Conservation (phyloP, 331 rosid genomes). For the Arachis monticola region DNA sequence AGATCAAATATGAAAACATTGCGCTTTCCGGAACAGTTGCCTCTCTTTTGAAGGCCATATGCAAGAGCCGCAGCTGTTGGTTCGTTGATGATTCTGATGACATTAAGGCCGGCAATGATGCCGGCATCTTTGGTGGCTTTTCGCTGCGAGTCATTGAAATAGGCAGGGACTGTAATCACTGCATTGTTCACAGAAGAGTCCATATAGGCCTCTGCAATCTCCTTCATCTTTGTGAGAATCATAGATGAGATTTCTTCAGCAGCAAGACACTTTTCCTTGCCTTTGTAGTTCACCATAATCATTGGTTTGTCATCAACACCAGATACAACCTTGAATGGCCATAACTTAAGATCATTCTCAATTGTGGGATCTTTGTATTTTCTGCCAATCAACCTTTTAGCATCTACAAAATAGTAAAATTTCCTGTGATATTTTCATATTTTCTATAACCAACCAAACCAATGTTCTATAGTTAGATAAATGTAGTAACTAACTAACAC, state of each 20-base stretch:
- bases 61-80: slow-evolving; percentile 41
- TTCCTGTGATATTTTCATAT: too few species aligned
- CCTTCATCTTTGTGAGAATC: slow-evolving; percentile 38
- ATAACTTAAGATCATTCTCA: slow-evolving; percentile 11
- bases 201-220: slow-evolving; percentile 38
- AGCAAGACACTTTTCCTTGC: neutral
- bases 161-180: slow-evolving; percentile 40
- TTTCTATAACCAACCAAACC: too few species aligned
- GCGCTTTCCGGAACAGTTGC: neutral
- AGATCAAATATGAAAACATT: slow-evolving; percentile 39
- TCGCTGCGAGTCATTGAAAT: slow-evolving; percentile 32
- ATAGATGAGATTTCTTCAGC: slow-evolving; percentile 42
- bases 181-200: slow-evolving; percentile 20
- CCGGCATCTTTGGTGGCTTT: slow-evolving; percentile 38
- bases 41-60: slow-evolving; percentile 34
- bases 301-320: slow-evolving; percentile 25
- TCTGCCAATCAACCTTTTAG: slow-evolving; percentile 35
- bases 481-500: too few species aligned
- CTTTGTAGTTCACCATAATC: slow-evolving; percentile 9
- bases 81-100: slow-evolving; percentile 38
- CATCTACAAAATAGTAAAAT: slow-evolving; percentile 20
- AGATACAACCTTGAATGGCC: slow-evolving; percentile 37
- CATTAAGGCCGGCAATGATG: slow-evolving; percentile 36
- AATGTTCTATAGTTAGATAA: too few species aligned
- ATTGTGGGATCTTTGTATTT: slow-evolving; percentile 14